Evolutionary conservation across 1,284 basidiomycete genomes (phyloP).

Genomic region (Heimioporus retisporus): DNA sequence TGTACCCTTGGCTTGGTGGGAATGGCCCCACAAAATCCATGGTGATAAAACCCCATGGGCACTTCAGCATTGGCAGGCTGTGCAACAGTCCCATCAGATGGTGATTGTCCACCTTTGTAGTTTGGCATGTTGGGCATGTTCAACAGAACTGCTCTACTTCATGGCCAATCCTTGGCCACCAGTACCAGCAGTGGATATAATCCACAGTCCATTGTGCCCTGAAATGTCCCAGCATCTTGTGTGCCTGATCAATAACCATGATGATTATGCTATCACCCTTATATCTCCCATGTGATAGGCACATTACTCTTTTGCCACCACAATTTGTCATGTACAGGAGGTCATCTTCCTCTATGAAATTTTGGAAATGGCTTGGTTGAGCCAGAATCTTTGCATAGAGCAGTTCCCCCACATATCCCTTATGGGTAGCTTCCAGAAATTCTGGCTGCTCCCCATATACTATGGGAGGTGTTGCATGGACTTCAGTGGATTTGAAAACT

Average conservation of each 20-base stretch:
- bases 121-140: neutral
- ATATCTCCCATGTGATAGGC: neutral
- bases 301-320: neutral
- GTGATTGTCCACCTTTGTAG: neutral
- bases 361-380: neutral
- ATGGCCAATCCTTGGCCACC: constrained; percentile 1
- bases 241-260: constrained; percentile 5
- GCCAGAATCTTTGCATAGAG: neutral
- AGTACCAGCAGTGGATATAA: constrained; percentile 11
- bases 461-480: too few species aligned
- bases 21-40: too few species aligned
- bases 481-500: neutral
- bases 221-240: constrained; percentile 36
- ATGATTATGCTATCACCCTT: neutral
- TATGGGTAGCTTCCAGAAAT: too few species aligned
- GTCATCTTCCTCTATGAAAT: neutral
- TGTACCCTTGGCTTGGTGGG: too few species aligned
- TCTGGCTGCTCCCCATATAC: too few species aligned
- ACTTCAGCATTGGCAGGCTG: neutral
- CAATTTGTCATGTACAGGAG: too few species aligned
- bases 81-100: neutral
- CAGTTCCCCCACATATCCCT: too few species aligned
- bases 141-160: constrained; percentile 32
- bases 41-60: too few species aligned
- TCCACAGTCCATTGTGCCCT: constrained; percentile 3